phyloP scores from a whole-genome alignment of 2,329 filamentous ascomycete species.

The Sporothrix luriei region DNA sequence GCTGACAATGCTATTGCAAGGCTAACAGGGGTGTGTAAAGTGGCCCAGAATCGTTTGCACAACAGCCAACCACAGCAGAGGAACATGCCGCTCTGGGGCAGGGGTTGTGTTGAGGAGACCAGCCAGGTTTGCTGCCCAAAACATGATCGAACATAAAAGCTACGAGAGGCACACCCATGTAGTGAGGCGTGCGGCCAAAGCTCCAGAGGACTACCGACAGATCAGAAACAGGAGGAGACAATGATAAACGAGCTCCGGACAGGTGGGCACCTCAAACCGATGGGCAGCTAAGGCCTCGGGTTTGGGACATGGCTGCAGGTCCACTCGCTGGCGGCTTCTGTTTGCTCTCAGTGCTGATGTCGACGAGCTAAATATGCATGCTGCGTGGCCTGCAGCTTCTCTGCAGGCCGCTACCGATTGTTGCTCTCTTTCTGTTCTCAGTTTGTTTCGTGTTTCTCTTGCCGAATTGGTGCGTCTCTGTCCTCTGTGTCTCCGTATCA shows the following conservation, averaged over 20 bases:
- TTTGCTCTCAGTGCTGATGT: slow-evolving; percentile 7
- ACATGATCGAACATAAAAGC: neutral
- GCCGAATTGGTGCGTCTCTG: neutral
- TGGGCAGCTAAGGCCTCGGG: slow-evolving; percentile 26
- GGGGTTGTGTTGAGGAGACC: neutral
- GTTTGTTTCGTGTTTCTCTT: slow-evolving; percentile 4
- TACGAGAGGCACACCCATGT: neutral
- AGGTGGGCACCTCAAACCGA: neutral
- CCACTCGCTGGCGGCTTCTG: slow-evolving; percentile 33
- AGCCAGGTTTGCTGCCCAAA: slow-evolving; percentile 25
- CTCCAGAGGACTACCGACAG: slow-evolving; percentile 11
- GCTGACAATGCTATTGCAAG: slow-evolving; percentile 19
- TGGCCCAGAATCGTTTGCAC: neutral
- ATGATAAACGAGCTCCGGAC: neutral
- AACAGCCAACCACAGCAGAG: slow-evolving; percentile 25
- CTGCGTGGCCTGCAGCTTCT: neutral
- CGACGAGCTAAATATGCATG: neutral
- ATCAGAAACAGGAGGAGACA: neutral
- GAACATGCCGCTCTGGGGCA: neutral
- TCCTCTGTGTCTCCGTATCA: neutral
- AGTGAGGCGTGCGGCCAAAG: slow-evolving; percentile 19
- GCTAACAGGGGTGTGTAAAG: slow-evolving; percentile 25
- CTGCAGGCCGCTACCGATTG: neutral
- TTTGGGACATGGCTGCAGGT: slow-evolving; percentile 32
- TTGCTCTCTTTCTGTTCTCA: slow-evolving; percentile 1